Percentiles rank a stretch among this genome's conserved stretches.
phyloP scores from a whole-genome alignment of 441 rosid genomes.

The Adansonia madagascariensis region DNA sequence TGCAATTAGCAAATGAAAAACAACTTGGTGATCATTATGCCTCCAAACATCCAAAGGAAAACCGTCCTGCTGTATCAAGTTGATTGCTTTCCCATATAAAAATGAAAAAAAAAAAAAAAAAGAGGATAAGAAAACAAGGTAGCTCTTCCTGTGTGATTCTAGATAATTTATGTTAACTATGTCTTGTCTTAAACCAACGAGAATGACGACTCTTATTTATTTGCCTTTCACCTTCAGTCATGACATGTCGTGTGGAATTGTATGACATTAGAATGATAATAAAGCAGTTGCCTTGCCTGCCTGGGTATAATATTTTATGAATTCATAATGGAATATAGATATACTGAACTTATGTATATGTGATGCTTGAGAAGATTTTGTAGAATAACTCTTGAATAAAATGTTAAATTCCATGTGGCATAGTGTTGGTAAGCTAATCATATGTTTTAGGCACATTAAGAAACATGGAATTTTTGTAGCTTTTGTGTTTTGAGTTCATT shows the following conservation, averaged over 20 bases:
- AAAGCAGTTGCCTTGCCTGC: not conserved
- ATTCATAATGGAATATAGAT: not conserved
- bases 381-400: not conserved
- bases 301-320: conserved; percentile 4
- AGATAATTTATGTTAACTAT: not conserved
- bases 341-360: not conserved
- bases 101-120: not conserved
- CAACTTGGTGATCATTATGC: conserved; percentile 70
- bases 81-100: conserved; percentile 35
- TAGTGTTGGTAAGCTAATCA: conserved; percentile 1
- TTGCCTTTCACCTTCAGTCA: not conserved
- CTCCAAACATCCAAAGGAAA: conserved; percentile 75
- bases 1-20: conserved; percentile 62
- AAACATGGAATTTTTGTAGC: not conserved
- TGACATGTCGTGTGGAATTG: not conserved
- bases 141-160: conserved; percentile 4
- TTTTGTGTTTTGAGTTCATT: not conserved
- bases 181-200: not conserved
- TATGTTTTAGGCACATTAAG: not conserved
- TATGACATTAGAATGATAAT: conserved; percentile 11
- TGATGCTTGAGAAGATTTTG: not conserved
- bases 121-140: not conserved
- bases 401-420: not conserved
- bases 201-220: conserved; percentile 5
- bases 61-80: conserved; percentile 55